Evolutionary conservation across 2,329 filamentous ascomycete species (phyloP).

Genomic region (Claviceps arundinis): DNA sequence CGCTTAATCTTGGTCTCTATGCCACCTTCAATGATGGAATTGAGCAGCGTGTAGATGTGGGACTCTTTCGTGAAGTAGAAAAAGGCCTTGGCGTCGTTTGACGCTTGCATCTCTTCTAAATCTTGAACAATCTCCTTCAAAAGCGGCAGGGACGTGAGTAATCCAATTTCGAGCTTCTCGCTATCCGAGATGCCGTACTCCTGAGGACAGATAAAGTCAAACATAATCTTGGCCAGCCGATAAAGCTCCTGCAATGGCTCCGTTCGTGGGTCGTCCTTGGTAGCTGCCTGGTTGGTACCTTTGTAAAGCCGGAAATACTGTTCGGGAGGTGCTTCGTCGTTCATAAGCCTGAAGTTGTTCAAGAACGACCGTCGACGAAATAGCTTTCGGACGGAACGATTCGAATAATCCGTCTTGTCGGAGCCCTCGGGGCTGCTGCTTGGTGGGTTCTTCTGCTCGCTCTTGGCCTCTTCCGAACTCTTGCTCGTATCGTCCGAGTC

Average conservation of each 20-base stretch:
- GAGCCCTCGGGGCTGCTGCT: constrained; percentile 19
- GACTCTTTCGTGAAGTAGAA: constrained; percentile 99
- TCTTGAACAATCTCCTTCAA: constrained; percentile 96
- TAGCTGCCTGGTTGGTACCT: constrained; percentile 51
- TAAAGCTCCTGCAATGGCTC: constrained; percentile 88
- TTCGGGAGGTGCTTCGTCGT: constrained; percentile 45
- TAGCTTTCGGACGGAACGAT: constrained; percentile 29
- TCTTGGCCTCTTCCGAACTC: constrained; percentile 23
- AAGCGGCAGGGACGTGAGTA: constrained; percentile 83
- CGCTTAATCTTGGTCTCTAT: constrained; percentile 95
- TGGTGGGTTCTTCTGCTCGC: constrained; percentile 13
- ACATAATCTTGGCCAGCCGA: constrained; percentile 83
- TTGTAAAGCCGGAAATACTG: constrained; percentile 87
- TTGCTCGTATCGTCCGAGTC: constrained; percentile 26
- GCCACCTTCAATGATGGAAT: constrained; percentile 94
- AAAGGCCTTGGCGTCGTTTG: constrained; percentile 85
- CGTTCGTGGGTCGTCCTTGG: constrained; percentile 72
- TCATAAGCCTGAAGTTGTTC: constrained; percentile 34
- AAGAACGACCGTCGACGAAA: constrained; percentile 50
- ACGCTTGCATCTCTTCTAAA: constrained; percentile 92
- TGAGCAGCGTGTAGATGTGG: constrained; percentile 94
- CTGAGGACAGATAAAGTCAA: constrained; percentile 96
- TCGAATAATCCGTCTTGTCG: constrained; percentile 27
- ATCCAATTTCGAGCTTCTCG: constrained; percentile 96
- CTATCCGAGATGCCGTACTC: constrained; percentile 93